Percentiles rank a stretch among this genome's conserved stretches.
Evolutionary conservation across 2,329 filamentous ascomycete genomes (phyloP).

Genomic region (Sclerotinia trifoliorum): DNA sequence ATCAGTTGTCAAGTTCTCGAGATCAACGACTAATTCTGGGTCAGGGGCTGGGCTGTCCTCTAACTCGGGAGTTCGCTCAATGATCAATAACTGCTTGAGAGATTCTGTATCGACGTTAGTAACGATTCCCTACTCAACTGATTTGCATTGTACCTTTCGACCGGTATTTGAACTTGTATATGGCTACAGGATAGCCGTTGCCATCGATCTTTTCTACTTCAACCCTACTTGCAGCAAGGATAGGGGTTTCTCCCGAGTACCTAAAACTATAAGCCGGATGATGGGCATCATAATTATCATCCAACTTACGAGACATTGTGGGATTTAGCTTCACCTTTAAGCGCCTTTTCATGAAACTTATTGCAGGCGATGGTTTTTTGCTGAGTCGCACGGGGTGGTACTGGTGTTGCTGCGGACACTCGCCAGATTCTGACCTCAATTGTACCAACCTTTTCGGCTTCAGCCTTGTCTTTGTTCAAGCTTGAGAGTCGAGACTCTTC

Average conservation of each 20-base stretch:
- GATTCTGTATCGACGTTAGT: slow-evolving; percentile 7
- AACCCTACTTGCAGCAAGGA: no score
- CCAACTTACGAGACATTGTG: slow-evolving; percentile 17
- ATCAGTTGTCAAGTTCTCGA: not conserved
- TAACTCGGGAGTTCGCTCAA: slow-evolving; percentile 16
- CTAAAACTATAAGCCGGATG: not conserved
- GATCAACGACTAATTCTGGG: not conserved
- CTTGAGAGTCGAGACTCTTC: not conserved
- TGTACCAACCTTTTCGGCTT: slow-evolving; percentile 10
- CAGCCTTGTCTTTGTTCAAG: not conserved
- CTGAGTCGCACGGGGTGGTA: accelerated
- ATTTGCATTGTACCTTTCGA: not conserved
- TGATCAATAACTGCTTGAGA: slow-evolving; percentile 18
- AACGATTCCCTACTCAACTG: no score
- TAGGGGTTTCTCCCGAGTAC: not conserved
- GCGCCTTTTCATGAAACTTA: slow-evolving; percentile 19
- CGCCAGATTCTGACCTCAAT: slow-evolving; percentile 5
- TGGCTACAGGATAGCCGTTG: not conserved
- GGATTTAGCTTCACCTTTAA: slow-evolving; percentile 18
- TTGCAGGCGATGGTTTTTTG: no score
- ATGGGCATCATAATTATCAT: not conserved
- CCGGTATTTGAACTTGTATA: slow-evolving; percentile 21
- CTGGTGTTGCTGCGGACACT: not conserved
- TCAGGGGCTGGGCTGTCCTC: not conserved
- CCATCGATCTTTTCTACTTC: not conserved